Conservation (phyloP, 768 basidiomycete species). For the Tulasnella sp. region DNA sequence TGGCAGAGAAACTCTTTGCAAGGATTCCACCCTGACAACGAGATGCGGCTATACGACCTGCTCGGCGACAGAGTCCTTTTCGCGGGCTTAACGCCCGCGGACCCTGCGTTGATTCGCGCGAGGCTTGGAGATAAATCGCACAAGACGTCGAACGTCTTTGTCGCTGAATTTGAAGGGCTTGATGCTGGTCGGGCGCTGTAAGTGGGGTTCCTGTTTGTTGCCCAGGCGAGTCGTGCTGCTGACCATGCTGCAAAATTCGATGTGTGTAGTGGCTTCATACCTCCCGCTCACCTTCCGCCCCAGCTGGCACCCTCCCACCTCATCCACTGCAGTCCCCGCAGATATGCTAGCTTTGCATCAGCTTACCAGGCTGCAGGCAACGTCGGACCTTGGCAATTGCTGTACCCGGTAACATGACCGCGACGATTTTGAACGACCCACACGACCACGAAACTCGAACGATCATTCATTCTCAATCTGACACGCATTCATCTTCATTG, state of each 20-base stretch:
- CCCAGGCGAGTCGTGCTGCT: background rate
- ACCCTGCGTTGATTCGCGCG: background rate
- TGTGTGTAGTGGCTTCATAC: background rate
- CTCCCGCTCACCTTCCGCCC: background rate
- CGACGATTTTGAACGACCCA: background rate
- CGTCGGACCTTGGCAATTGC: background rate
- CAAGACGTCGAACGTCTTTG: background rate
- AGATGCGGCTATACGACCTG: background rate
- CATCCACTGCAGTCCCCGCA: background rate
- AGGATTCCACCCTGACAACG: background rate
- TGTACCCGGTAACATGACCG: background rate
- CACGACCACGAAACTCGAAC: background rate
- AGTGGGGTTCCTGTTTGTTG: background rate
- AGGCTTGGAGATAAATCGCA: background rate
- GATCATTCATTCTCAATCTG: background rate
- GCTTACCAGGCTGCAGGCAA: background rate
- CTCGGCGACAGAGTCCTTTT: background rate
- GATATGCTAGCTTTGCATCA: background rate
- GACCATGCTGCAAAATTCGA: background rate
- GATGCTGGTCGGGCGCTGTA: background rate
- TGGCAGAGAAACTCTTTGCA: background rate
- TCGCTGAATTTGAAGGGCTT: background rate
- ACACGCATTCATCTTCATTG: background rate
- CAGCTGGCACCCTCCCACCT: background rate
- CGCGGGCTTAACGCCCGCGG: background rate